Conservation (phyloP, 441 rosid species). For the Populus hybrid region DNA sequence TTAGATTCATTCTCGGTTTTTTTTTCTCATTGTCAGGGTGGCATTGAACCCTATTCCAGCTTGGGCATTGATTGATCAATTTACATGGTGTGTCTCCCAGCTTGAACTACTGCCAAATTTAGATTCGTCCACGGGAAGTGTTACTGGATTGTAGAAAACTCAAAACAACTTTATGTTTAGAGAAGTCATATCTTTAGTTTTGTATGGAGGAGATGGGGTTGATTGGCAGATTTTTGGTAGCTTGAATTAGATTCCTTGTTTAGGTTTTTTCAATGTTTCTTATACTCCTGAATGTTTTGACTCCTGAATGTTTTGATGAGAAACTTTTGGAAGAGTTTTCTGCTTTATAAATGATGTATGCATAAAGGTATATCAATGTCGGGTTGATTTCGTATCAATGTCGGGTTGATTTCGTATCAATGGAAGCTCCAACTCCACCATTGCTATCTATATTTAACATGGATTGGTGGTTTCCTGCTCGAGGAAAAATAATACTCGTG, state of each 20-base stretch:
- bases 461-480: too few relatives aligned
- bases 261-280: background rate
- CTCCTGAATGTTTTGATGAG: background rate
- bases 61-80: slow-evolving; percentile 78
- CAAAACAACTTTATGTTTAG: background rate
- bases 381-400: background rate
- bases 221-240: background rate
- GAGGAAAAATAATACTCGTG: too few relatives aligned
- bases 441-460: too few relatives aligned
- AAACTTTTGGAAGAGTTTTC: background rate
- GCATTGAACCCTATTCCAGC: slow-evolving; percentile 70
- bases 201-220: slow-evolving; percentile 4
- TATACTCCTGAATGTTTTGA: background rate
- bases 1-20: slow-evolving; percentile 25
- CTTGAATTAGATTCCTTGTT: slow-evolving; percentile 3
- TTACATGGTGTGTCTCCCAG: slow-evolving; percentile 12
- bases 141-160: background rate
- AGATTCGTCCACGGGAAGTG: background rate
- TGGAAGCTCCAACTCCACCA: background rate
- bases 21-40: slow-evolving; percentile 57
- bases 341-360: background rate
- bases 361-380: background rate
- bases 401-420: background rate
- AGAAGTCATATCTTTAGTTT: background rate
- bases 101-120: slow-evolving; percentile 7